These are phyloP conservation scores for Microstegium vimineum DNA, from an alignment of 176 grass and related monocot genomes.

Conservation along the genomic window DNA sequence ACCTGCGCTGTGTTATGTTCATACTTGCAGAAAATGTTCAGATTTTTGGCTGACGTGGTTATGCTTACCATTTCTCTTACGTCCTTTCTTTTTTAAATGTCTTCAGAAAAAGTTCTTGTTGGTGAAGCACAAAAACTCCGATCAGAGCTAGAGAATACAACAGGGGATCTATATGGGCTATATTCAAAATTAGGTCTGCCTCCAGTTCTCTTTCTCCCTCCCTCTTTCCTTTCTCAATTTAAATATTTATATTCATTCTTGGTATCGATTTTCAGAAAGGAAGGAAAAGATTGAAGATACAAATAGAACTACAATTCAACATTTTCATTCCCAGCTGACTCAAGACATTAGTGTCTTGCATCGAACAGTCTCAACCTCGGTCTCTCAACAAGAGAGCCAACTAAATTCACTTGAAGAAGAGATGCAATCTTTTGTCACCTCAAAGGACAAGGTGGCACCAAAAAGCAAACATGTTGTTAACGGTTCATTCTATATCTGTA, in stretches of 20 bases:
- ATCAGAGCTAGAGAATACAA: constrained; percentile 59
- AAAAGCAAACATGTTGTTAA: neutral
- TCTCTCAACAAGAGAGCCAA: constrained; percentile 69
- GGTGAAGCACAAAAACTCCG: constrained; percentile 50
- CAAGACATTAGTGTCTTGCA: constrained; percentile 60
- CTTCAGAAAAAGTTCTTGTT: constrained; percentile 70
- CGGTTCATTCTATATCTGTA: neutral
- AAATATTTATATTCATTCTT: neutral
- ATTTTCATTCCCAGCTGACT: constrained; percentile 57
- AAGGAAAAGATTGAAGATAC: constrained; percentile 68
- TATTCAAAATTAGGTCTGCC: constrained; percentile 79
- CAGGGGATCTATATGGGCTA: constrained; percentile 61
- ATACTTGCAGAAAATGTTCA: neutral
- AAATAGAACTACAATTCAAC: constrained; percentile 66
- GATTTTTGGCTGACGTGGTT: neutral
- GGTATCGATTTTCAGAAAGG: constrained; percentile 52
- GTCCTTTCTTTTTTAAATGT: neutral
- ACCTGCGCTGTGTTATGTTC: neutral
- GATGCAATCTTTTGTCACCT: constrained; percentile 57
- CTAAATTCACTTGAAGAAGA: constrained; percentile 59
- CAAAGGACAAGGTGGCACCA: constrained; percentile 57
- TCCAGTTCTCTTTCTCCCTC: neutral
- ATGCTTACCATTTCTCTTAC: neutral
- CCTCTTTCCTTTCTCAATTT: neutral
- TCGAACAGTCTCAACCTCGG: constrained; percentile 57